Conservation (phyloP, 257 asterid species). For the Plantago ovata region DNA sequence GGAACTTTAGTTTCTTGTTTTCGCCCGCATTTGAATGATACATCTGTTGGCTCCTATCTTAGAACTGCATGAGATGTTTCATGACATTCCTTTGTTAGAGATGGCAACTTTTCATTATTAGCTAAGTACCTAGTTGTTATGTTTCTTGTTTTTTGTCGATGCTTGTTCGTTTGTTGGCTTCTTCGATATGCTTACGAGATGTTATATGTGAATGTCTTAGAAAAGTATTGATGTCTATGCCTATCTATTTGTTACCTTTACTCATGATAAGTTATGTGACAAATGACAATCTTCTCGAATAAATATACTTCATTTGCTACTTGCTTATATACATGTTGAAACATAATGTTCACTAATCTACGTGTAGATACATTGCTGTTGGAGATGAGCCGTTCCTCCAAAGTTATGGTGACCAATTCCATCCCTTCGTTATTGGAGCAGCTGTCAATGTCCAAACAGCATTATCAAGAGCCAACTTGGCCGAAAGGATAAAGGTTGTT, state of each 20-base stretch:
- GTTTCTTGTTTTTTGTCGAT: background rate
- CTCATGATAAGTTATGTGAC: background rate
- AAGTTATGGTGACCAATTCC: conserved; percentile 58
- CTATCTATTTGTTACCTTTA: background rate
- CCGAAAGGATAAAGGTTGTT: conserved; percentile 58
- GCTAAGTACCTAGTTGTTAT: no score
- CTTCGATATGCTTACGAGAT: background rate
- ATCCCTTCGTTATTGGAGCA: conserved; percentile 72
- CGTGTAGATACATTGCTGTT: conserved; percentile 60
- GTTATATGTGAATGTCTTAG: background rate
- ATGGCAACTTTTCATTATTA: background rate
- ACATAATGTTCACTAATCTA: conserved; percentile 14
- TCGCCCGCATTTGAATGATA: background rate
- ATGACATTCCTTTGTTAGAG: no score
- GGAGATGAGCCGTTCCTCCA: conserved; percentile 82
- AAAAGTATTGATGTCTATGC: background rate
- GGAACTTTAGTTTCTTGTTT: background rate
- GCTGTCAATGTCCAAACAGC: conserved; percentile 73
- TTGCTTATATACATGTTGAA: background rate
- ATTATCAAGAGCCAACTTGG: conserved; percentile 53
- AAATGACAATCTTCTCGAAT: no score
- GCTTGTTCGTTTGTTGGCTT: background rate
- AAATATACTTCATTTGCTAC: no score
- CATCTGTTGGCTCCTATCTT: background rate
- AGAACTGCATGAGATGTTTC: background rate